Evolutionary conservation across 1,284 basidiomycete species (phyloP), one percentile per base, ranked within the genome.

Genomic region (Apiotrichum siamense): DNA sequence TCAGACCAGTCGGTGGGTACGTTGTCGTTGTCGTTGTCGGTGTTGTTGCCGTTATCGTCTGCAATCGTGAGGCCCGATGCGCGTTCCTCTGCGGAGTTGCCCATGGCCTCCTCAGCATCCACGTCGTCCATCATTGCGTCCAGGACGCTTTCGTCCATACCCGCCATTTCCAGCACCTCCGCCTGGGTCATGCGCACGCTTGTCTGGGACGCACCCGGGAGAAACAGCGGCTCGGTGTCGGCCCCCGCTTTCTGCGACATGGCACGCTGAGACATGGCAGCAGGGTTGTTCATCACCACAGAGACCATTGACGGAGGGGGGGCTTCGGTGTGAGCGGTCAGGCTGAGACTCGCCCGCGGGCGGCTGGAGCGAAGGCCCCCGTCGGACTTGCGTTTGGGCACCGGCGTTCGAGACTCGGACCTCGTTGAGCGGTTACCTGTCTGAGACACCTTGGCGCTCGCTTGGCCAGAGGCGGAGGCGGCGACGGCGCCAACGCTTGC

Each of bases 81-180:
- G n/a, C n/a, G n/a, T n/a, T n/a, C n/a, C n/a, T n/a, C n/a, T n/a
- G n/a, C n/a, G n/a, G n/a, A n/a, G 2, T 49, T 46, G 11, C 18
- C 46, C n/a, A 40, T n/a, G n/a, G n/a, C n/a, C 15, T 50, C 49
- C 10, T 53, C 48, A 13, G 25, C 58, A 12, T 63, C 61, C 15
- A 47, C 56, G 20, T 63, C 61, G 23, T 64, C 69, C 51, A 67
- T 50, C 17, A 62, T 20, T 3, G 58, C 51, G 12, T 66, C 60
- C 18, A 59, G 31, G 41, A 62, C 58, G 12, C 62, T 43, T 40
- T 62, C 61, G 3, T 45, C 55, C 17, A 69, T 29, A 1, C 68
- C 68, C 1, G 60, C 55, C 26, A 58, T 25, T 17, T 62, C 54
- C n/a, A 69, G 49, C 4, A 59, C 54, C 35, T 69, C 65, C 27